Evolutionary conservation across 1,284 basidiomycete genomes (phyloP), one percentile per base, ranked within the genome.

Genomic region (Cerrena zonata): DNA sequence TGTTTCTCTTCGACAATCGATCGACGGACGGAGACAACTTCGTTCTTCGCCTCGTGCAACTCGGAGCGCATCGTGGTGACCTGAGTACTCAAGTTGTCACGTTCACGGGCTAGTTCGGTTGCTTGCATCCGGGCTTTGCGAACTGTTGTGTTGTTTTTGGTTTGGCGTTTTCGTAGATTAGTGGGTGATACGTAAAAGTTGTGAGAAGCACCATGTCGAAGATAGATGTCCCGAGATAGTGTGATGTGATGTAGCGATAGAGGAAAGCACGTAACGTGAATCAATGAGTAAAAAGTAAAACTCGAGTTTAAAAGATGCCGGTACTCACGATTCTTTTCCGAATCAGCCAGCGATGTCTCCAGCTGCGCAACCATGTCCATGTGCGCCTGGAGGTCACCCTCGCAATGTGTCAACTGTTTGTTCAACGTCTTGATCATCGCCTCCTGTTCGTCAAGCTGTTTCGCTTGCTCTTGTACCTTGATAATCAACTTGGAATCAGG

Each of bases 371-470:
- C 91, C 50, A 94, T 79, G 65, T 95, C 91, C 77, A 93, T 92
- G 65, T 94, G 92, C 47, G 89, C 86, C 61, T 93, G 89, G 53
- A 95, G 74, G 67, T 95, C 92, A 54, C 78, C 83, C 69, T 95
- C 91, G 64, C 91, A 94, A 66, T 94, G 91, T 26, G 83, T 83
- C 49, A 96, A 69, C 69, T 94, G 91, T 69, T 94, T 92, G 69
- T 92, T 91, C 51, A 96, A 78, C 27, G 87, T 93, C 70, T 90
- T 89, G 72, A 95, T 92, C 87, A 89, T 91, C 45, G 77, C 79
- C 58, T 92, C 89, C 63, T 91, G 88, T 70, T 93, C 90, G 24
- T 84, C 86, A 43, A 92, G 73, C 47, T 80, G 80, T 62, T 86
- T 89, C 15, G 77, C 67, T 66, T 91, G 88, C 58, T 88, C 81